Evolutionary conservation across 78 protist species (phyloP).

Genomic region (Chrysochromulina tobinii): DNA sequence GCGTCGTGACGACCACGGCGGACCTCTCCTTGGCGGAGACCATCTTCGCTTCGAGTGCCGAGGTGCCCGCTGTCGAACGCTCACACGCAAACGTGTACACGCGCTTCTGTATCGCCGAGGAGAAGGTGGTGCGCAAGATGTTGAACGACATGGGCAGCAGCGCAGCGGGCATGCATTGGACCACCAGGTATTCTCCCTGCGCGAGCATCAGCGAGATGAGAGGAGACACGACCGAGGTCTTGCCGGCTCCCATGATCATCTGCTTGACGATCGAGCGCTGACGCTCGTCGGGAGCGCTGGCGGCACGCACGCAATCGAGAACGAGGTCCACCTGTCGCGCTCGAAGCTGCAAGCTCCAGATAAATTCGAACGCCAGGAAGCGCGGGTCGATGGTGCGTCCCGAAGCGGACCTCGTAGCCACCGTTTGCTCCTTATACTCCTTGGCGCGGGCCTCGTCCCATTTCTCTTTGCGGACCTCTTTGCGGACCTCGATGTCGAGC

Average conservation of each 20-base stretch:
- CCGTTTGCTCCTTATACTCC: no score
- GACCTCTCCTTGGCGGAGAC: neutral
- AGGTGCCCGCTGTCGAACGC: neutral
- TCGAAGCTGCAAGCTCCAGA: slow-evolving; percentile 55
- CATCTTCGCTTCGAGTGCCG: no score
- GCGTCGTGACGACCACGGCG: slow-evolving; percentile 13
- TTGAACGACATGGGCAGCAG: neutral
- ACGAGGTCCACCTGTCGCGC: slow-evolving; percentile 57
- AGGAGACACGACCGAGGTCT: slow-evolving; percentile 67
- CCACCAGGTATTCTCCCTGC: slow-evolving; percentile 45
- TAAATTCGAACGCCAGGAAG: slow-evolving; percentile 69
- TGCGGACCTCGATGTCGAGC: neutral
- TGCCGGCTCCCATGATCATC: slow-evolving; percentile 81
- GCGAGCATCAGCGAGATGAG: slow-evolving; percentile 63
- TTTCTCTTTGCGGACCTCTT: no score
- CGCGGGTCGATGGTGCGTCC: slow-evolving; percentile 60
- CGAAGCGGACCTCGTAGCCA: no score
- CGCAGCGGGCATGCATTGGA: slow-evolving; percentile 25
- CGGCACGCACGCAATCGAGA: neutral
- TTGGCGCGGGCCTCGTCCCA: no score
- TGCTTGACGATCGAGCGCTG: slow-evolving; percentile 44
- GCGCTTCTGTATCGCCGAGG: neutral
- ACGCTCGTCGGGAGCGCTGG: neutral
- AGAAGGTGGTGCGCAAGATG: neutral
- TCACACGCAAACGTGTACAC: neutral